A percentile compares a stretch with the other conserved stretches of the same genome.
Conservation (phyloP, 768 basidiomycete genomes). For the Favolaschia claudopus region DNA sequence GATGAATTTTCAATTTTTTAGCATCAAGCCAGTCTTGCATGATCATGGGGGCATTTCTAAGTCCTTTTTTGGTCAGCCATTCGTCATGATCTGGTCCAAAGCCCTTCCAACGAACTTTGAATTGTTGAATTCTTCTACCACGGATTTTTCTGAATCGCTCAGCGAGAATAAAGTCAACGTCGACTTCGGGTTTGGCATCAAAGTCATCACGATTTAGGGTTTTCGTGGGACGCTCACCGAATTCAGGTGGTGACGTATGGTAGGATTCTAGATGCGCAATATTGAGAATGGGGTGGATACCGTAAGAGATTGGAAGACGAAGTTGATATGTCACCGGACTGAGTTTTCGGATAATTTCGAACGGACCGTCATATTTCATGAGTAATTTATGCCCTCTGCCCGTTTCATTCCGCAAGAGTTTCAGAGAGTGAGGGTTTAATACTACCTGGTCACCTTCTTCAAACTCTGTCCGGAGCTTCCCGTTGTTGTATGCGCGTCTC, state of each 20-base stretch:
- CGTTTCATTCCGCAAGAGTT: conserved; percentile 21
- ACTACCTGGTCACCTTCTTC: conserved; percentile 31
- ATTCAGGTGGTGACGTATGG: conserved; percentile 17
- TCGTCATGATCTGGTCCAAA: background rate
- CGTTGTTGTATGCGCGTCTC: conserved; percentile 22
- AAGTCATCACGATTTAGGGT: conserved; percentile 6
- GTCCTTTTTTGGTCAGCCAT: background rate
- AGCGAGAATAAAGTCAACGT: conserved; percentile 34
- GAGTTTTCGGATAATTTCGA: conserved; percentile 29
- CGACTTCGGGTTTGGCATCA: conserved; percentile 23
- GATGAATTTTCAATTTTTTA: background rate
- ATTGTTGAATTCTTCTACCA: background rate
- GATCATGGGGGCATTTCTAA: background rate
- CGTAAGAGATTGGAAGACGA: conserved; percentile 24
- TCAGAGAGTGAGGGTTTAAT: conserved; percentile 29
- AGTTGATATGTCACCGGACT: conserved; percentile 30
- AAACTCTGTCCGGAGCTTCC: conserved; percentile 15
- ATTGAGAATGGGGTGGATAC: conserved; percentile 31
- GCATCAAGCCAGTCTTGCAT: background rate
- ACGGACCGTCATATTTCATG: conserved; percentile 30
- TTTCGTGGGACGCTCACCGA: conserved; percentile 16
- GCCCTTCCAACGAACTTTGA: background rate
- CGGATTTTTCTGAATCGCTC: conserved; percentile 8
- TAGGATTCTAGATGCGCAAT: conserved; percentile 31
- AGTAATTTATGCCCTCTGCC: conserved; percentile 31